These are phyloP conservation scores for Rhizomucor pusillus DNA, from an alignment of 371 early-diverging fungal species.

Conservation along the genomic window DNA sequence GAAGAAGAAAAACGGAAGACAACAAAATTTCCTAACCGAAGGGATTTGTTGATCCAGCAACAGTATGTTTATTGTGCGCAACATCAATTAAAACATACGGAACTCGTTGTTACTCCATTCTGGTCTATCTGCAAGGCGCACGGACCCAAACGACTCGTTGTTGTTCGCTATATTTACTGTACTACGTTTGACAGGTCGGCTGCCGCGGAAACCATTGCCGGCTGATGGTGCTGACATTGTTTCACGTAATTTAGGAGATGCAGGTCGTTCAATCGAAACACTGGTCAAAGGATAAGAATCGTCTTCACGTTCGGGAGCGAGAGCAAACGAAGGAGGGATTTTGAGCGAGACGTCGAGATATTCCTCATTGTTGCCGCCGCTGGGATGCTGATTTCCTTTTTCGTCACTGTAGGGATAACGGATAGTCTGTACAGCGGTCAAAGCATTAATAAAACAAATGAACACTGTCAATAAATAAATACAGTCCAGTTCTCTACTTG, in stretches of 20 bases:
- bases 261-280: not conserved
- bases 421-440: too few relatives aligned
- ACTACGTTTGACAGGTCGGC: constrained; percentile 6
- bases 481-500: constrained; percentile 2
- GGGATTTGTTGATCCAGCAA: too few relatives aligned
- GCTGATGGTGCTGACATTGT: constrained; percentile 4
- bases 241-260: not conserved
- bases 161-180: not conserved
- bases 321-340: constrained; percentile 6
- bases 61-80: too few relatives aligned
- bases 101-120: constrained; percentile 28
- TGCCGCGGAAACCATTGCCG: not conserved
- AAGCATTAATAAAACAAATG: too few relatives aligned
- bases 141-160: constrained; percentile 1
- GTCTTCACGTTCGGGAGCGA: not conserved
- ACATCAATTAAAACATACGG: constrained; percentile 16
- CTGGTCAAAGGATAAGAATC: not conserved
- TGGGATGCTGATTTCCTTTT: not conserved
- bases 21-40: too few relatives aligned
- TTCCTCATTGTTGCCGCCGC: constrained; percentile 3
- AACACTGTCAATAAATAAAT: too few relatives aligned
- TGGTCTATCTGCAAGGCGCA: constrained; percentile 10
- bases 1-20: not conserved
- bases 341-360: constrained; percentile 11
- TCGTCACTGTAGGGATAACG: not conserved